These are phyloP conservation scores for Pugionium dolabratum DNA, from an alignment of 345 rosid genomes.

Conservation along the genomic window DNA sequence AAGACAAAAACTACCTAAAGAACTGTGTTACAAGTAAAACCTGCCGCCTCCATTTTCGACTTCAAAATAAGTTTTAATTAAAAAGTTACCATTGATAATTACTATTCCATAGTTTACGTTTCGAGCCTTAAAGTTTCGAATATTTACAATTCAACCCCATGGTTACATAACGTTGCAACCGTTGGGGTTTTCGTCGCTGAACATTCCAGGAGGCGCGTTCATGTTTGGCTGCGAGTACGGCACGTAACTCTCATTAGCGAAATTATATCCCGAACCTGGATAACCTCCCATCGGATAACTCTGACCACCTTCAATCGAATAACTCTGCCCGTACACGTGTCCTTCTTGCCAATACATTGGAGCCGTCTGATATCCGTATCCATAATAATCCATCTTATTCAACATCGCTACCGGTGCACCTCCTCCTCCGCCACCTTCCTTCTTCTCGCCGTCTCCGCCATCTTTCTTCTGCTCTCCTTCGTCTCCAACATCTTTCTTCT, in stretches of 20 bases:
- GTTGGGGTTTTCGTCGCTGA: slow-evolving; percentile 44
- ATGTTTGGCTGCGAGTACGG: slow-evolving; percentile 41
- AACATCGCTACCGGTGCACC: slow-evolving; percentile 35
- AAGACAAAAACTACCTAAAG: slow-evolving; percentile 23
- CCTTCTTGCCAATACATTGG: slow-evolving; percentile 56
- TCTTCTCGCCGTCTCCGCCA: slow-evolving; percentile 28
- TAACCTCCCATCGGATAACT: slow-evolving; percentile 28
- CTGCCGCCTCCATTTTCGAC: slow-evolving; percentile 15
- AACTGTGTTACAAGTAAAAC: slow-evolving; percentile 31
- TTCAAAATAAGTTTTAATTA: slow-evolving; percentile 27
- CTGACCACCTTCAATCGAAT: slow-evolving; percentile 31
- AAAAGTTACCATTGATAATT: slow-evolving; percentile 1
- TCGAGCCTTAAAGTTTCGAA: background rate
- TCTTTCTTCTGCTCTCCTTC: slow-evolving; percentile 39
- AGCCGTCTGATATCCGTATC: slow-evolving; percentile 41
- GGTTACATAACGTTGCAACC: slow-evolving; percentile 40
- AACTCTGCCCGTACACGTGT: slow-evolving; percentile 41
- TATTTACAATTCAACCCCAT: slow-evolving; percentile 6
- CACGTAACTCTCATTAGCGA: slow-evolving; percentile 33
- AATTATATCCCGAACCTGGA: slow-evolving; percentile 42
- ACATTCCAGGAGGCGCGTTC: slow-evolving; percentile 37
- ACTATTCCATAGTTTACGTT: slow-evolving; percentile 4
- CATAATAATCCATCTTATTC: slow-evolving; percentile 55
- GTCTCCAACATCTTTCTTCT: slow-evolving; percentile 30
- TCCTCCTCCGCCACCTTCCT: slow-evolving; percentile 42